Conservation (phyloP, 2,329 filamentous ascomycete genomes). For the Celoporthe dispersa region DNA sequence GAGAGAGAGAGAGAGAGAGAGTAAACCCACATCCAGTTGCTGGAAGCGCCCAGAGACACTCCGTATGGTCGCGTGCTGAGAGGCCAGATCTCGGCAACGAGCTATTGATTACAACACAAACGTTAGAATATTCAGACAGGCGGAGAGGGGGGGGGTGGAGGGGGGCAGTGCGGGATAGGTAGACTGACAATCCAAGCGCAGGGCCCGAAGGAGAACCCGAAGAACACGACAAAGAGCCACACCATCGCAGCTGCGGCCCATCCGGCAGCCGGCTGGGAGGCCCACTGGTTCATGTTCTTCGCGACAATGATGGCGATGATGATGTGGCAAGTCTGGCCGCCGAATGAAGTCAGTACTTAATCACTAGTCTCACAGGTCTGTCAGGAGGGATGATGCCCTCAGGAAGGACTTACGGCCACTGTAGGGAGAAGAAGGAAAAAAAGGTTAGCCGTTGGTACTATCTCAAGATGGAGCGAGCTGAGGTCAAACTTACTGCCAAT, state of each 20-base stretch:
- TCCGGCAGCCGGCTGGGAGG: slow-evolving; percentile 61
- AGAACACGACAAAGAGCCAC: slow-evolving; percentile 76
- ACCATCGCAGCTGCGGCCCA: slow-evolving; percentile 73
- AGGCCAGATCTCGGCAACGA: slow-evolving; percentile 77
- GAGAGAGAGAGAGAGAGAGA: not conserved
- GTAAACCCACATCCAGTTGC: slow-evolving; percentile 62
- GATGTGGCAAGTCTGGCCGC: slow-evolving; percentile 67
- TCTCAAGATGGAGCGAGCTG: not conserved
- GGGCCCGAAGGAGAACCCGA: slow-evolving; percentile 77
- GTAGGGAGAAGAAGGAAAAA: not conserved
- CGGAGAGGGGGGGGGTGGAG: not conserved
- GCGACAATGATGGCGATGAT: slow-evolving; percentile 74
- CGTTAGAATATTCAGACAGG: not conserved
- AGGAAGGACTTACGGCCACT: slow-evolving; percentile 18
- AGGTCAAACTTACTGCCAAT: slow-evolving; percentile 57
- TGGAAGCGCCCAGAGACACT: slow-evolving; percentile 68
- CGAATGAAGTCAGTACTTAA: not conserved
- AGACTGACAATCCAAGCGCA: slow-evolving; percentile 65
- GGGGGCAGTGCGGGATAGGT: too few species aligned
- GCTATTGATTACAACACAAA: slow-evolving; percentile 31
- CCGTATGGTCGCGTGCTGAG: slow-evolving; percentile 72
- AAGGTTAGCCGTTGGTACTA: not conserved
- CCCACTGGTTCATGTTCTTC: slow-evolving; percentile 63
- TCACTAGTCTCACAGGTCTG: not conserved
- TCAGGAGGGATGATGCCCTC: not conserved